phyloP scores from a whole-genome alignment of 2,329 filamentous ascomycete genomes.

The Exserohilum turcica region DNA sequence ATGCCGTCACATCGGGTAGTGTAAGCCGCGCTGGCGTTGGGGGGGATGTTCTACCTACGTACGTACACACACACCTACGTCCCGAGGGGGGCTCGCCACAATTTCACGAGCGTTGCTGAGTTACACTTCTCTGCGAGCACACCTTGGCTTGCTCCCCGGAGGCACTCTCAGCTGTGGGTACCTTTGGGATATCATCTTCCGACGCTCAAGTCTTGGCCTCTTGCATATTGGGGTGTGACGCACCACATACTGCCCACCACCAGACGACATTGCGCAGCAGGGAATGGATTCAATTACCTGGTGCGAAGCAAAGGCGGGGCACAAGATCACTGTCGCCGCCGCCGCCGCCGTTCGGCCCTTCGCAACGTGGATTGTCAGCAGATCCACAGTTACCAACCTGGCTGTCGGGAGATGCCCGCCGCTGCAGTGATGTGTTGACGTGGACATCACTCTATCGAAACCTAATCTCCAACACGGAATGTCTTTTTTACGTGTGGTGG shows the following conservation, averaged over 20 bases:
- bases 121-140: neutral
- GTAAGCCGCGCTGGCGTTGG: neutral
- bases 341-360: conserved; percentile 10
- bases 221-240: conserved; percentile 23
- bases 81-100: conserved; percentile 2
- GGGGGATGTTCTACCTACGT: too few relatives aligned
- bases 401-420: conserved; percentile 12
- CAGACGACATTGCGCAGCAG: conserved; percentile 5
- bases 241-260: conserved; percentile 12
- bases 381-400: conserved; percentile 16
- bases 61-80: too few relatives aligned
- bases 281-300: neutral
- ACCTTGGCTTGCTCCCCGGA: neutral
- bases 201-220: conserved; percentile 25
- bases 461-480: conserved; percentile 7
- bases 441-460: conserved; percentile 17
- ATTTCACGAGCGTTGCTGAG: neutral
- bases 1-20: conserved; percentile 8
- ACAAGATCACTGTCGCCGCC: conserved; percentile 13
- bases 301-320: conserved; percentile 6
- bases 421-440: conserved; percentile 11
- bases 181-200: conserved; percentile 20
- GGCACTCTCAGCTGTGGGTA: conserved; percentile 13
- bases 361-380: conserved; percentile 13
- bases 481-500: conserved; percentile 3